A percentile compares a stretch with the other conserved stretches of the same genome.
These are phyloP conservation scores for Imleria badia DNA, from an alignment of 768 basidiomycete genomes.

Conservation along the genomic window DNA sequence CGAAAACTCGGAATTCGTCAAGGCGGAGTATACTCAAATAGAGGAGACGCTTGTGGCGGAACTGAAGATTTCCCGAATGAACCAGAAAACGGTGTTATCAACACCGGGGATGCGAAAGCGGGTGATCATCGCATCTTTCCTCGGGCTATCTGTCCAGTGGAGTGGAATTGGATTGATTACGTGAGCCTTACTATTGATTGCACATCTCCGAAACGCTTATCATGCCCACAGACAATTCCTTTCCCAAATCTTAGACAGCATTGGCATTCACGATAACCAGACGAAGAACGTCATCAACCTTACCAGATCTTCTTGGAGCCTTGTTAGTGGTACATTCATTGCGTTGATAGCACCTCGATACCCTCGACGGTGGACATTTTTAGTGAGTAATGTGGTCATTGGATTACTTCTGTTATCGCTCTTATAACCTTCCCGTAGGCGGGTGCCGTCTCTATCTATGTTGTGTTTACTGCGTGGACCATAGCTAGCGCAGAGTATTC, in stretches of 20 bases:
- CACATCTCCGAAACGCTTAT: neutral
- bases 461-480: slow-evolving; percentile 15
- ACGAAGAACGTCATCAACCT: slow-evolving; percentile 15
- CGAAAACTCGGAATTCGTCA: too few relatives aligned
- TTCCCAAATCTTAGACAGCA: slow-evolving; percentile 8
- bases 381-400: slow-evolving; percentile 5
- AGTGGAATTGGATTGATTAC: too few relatives aligned
- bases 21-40: too few relatives aligned
- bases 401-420: neutral
- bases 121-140: too few relatives aligned
- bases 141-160: too few relatives aligned
- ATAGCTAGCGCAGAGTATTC: slow-evolving; percentile 17
- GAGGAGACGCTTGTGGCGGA: too few relatives aligned
- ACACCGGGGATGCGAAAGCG: too few relatives aligned
- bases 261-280: slow-evolving; percentile 16
- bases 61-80: too few relatives aligned
- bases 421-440: neutral
- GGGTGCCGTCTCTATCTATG: slow-evolving; percentile 10
- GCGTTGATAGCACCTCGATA: slow-evolving; percentile 10
- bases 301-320: slow-evolving; percentile 5
- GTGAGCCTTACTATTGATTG: too few relatives aligned
- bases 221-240: slow-evolving; percentile 1
- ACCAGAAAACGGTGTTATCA: too few relatives aligned
- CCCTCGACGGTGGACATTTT: slow-evolving; percentile 14
- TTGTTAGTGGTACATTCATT: neutral